A percentile compares a stretch with the other conserved stretches of the same genome.
phyloP scores from a whole-genome alignment of 371 early-diverging fungal genomes.

The Umbelopsis sp. region DNA sequence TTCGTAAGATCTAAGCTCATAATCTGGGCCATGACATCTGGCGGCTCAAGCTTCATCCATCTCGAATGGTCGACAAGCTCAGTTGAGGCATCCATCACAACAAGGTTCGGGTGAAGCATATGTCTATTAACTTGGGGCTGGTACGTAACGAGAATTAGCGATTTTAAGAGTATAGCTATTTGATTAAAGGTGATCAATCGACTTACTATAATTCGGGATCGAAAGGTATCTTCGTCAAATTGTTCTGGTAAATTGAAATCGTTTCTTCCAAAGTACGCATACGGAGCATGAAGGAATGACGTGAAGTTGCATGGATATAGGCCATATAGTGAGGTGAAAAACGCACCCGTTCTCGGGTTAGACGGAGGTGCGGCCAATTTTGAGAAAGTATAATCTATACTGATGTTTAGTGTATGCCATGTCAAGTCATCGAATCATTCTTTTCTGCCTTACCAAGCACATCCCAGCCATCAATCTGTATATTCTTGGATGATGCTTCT shows the following conservation, averaged over 20 bases:
- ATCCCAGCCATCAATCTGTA: constrained; percentile 43
- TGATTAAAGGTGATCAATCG: neutral
- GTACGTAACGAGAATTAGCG: neutral
- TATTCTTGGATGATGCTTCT: constrained; percentile 22
- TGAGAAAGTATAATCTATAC: constrained; percentile 54
- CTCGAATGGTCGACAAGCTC: constrained; percentile 59
- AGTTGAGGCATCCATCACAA: constrained; percentile 51
- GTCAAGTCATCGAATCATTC: neutral
- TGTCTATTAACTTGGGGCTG: constrained; percentile 59
- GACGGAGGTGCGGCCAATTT: constrained; percentile 57
- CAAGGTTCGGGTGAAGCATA: constrained; percentile 63
- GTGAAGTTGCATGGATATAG: constrained; percentile 69
- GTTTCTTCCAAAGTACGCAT: constrained; percentile 48
- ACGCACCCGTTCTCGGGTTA: constrained; percentile 56
- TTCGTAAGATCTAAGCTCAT: constrained; percentile 65
- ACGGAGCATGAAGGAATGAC: constrained; percentile 57
- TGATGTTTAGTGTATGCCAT: neutral
- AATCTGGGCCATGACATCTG: constrained; percentile 68
- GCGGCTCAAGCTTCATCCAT: constrained; percentile 70
- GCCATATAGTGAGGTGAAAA: constrained; percentile 69
- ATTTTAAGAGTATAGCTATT: neutral
- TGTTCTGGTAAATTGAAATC: constrained; percentile 46
- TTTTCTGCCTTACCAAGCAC: constrained; percentile 41
- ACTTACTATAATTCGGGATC: constrained; percentile 44
- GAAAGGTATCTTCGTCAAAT: constrained; percentile 56